These are phyloP conservation scores for Spergularia bocconei DNA, from an alignment of 148 eudicot species.

Conservation along the genomic window DNA sequence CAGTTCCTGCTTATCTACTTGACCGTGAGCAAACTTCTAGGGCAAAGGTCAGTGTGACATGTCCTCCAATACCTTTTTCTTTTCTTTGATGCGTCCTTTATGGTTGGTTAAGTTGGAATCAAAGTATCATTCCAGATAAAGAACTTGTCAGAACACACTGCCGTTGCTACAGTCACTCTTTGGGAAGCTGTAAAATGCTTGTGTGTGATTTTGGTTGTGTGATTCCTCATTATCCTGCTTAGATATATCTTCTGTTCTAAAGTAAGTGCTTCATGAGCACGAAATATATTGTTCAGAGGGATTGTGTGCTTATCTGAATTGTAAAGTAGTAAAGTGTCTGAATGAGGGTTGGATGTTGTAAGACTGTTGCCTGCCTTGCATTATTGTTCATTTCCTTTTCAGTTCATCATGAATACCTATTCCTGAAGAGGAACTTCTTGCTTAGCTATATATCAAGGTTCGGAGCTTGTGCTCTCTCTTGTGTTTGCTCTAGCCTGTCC, in stretches of 20 bases:
- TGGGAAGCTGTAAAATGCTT: not conserved
- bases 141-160: not conserved
- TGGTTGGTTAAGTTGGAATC: not conserved
- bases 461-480: not conserved
- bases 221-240: too few relatives aligned
- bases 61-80: not conserved
- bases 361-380: not conserved
- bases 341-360: too few relatives aligned
- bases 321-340: too few relatives aligned
- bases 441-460: not conserved
- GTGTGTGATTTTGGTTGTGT: too few relatives aligned
- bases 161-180: not conserved
- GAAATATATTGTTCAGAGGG: not conserved
- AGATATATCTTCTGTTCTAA: not conserved
- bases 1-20: slow-evolving; percentile 87
- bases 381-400: not conserved
- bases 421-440: not conserved
- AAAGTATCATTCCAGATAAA: not conserved
- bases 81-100: not conserved
- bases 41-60: slow-evolving; percentile 56
- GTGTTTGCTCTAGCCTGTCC: not conserved
- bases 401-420: not conserved
- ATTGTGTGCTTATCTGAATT: too few relatives aligned
- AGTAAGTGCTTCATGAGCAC: not conserved
- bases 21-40: slow-evolving; percentile 92